phyloP scores from a whole-genome alignment of 164 flowering plant genomes.

The Stephania cephalantha region DNA sequence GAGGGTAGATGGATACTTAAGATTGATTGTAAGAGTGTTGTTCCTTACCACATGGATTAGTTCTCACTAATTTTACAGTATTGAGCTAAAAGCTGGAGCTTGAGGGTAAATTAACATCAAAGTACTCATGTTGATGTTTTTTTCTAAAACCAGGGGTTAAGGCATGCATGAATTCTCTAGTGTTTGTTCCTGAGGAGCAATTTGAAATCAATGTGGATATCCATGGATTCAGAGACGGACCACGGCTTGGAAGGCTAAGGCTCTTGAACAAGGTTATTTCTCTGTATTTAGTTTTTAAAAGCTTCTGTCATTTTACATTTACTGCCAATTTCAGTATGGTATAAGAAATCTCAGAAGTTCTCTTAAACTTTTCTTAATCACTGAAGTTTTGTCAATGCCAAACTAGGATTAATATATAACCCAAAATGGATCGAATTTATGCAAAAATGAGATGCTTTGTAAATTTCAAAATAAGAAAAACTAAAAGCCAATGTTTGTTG shows the following conservation, averaged over 20 bases:
- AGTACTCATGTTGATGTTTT: not conserved
- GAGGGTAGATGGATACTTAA: constrained; percentile 93
- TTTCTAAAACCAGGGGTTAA: constrained; percentile 64
- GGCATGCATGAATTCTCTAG: constrained; percentile 59
- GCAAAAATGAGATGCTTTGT: too few relatives aligned
- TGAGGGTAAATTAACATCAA: not conserved
- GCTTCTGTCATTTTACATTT: not conserved
- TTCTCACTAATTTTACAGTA: not conserved
- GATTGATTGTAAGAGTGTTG: constrained; percentile 58
- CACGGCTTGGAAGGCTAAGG: constrained; percentile 66
- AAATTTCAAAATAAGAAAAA: too few relatives aligned
- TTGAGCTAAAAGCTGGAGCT: not conserved
- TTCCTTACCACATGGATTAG: not conserved
- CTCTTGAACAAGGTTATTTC: constrained; percentile 51
- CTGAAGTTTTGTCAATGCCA: too few relatives aligned
- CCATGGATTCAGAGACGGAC: constrained; percentile 73
- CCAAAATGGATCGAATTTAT: too few relatives aligned
- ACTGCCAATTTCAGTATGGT: not conserved
- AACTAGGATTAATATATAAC: too few relatives aligned
- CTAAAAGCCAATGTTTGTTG: too few relatives aligned
- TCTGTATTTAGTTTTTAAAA: not conserved
- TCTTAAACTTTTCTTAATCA: too few relatives aligned
- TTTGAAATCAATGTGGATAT: constrained; percentile 65
- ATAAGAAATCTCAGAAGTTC: too few relatives aligned
- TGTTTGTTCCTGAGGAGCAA: constrained; percentile 53